Percentiles rank a stretch among this genome's conserved stretches.
These are phyloP conservation scores for Capronia epimyces DNA, from an alignment of 2,329 filamentous ascomycete genomes.

Conservation along the genomic window DNA sequence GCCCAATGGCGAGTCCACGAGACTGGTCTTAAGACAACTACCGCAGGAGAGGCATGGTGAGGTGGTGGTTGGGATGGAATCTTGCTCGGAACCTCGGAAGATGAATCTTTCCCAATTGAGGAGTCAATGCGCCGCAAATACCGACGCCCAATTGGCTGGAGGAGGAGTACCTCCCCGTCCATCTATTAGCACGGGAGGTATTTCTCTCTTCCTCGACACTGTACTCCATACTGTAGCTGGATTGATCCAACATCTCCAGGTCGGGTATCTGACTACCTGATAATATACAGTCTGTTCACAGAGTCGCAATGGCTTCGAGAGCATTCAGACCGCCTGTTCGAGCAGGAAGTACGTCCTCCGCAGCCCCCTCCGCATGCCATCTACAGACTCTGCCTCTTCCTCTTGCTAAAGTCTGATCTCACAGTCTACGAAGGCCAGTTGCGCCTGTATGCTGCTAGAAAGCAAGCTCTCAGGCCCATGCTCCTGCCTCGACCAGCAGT, in stretches of 20 bases:
- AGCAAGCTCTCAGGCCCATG: not conserved
- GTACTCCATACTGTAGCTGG: not conserved
- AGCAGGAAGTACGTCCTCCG: not conserved
- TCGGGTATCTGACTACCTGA: not conserved
- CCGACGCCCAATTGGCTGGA: conserved; percentile 5
- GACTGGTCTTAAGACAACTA: too few relatives aligned
- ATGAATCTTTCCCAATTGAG: not conserved
- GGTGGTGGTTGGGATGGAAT: too few relatives aligned
- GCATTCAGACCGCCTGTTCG: not conserved
- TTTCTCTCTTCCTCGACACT: not conserved
- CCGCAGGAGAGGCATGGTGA: too few relatives aligned
- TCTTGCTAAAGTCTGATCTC: not conserved
- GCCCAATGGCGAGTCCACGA: too few relatives aligned
- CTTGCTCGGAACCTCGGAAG: not conserved
- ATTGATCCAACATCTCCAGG: not conserved
- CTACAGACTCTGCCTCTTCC: too few relatives aligned
- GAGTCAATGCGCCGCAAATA: not conserved
- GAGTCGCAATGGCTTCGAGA: not conserved
- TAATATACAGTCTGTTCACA: not conserved
- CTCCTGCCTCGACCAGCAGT: not conserved
- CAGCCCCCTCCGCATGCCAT: not conserved
- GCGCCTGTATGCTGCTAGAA: not conserved
- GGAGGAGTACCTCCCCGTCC: not conserved
- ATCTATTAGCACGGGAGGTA: not conserved
- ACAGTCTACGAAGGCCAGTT: not conserved